phyloP scores from a whole-genome alignment of 2,329 filamentous ascomycete genomes.

The Stagonosporopsis chrysanthemi region DNA sequence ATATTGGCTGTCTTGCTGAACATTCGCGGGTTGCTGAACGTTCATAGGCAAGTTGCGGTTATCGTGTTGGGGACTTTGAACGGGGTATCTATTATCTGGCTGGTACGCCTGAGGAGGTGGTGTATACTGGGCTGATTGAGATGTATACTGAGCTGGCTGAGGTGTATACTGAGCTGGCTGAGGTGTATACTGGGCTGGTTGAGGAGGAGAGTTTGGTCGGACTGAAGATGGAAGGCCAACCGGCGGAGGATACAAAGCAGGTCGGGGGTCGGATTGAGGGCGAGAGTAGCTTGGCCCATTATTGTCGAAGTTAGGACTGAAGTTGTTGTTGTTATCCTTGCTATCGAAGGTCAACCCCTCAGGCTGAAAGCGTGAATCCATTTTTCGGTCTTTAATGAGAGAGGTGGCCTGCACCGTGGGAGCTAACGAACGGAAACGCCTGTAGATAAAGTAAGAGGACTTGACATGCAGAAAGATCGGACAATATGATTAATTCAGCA shows the following conservation, averaged over 20 bases:
- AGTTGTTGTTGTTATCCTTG: constrained; percentile 29
- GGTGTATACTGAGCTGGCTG: constrained; percentile 24
- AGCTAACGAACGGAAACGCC: constrained; percentile 28
- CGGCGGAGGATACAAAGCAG: constrained; percentile 24
- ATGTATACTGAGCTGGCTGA: constrained; percentile 23
- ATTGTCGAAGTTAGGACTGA: constrained; percentile 32
- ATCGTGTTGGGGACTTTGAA: constrained; percentile 17
- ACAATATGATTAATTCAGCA: constrained; percentile 30
- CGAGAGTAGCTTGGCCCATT: constrained; percentile 21
- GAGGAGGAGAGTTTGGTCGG: constrained; percentile 25
- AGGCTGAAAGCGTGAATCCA: constrained; percentile 43
- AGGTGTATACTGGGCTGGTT: constrained; percentile 24
- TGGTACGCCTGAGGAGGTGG: constrained; percentile 18
- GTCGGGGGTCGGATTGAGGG: constrained; percentile 22
- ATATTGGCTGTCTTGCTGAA: constrained; percentile 19
- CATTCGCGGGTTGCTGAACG: constrained; percentile 15
- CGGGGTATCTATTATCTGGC: constrained; percentile 5
- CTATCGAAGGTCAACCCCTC: constrained; percentile 37
- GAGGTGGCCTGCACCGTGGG: constrained; percentile 45
- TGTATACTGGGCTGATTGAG: constrained; percentile 17
- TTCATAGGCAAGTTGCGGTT: constrained; percentile 18
- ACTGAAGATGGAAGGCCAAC: constrained; percentile 22
- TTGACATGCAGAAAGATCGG: constrained; percentile 24
- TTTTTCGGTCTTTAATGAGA: constrained; percentile 27
- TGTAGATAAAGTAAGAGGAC: constrained; percentile 23